phyloP scores from a whole-genome alignment of 768 basidiomycete genomes.

The Megacollybia marginata region DNA sequence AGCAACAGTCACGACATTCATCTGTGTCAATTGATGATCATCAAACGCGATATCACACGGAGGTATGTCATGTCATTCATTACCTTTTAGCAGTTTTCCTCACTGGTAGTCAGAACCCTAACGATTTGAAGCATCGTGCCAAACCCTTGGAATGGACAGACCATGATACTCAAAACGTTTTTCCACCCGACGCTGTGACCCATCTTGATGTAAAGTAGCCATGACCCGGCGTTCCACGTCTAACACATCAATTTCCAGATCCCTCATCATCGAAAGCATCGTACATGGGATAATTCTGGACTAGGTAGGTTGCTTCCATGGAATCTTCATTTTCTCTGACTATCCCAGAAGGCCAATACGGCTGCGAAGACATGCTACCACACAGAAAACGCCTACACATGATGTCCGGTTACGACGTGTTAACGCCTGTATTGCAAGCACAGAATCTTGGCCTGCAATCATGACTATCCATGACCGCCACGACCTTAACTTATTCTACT shows the following conservation, averaged over 20 bases:
- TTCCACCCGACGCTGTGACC: constrained; percentile 28
- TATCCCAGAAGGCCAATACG: constrained; percentile 31
- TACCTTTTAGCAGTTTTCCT: not conserved
- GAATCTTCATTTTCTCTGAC: not conserved
- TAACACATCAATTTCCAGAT: constrained; percentile 10
- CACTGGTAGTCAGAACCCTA: constrained; percentile 18
- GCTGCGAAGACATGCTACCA: constrained; percentile 29
- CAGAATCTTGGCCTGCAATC: constrained; percentile 36
- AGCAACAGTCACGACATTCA: constrained; percentile 43
- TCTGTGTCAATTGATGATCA: constrained; percentile 44
- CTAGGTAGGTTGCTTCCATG: not conserved
- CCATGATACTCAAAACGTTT: constrained; percentile 34
- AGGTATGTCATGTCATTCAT: constrained; percentile 21
- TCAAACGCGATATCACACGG: constrained; percentile 37
- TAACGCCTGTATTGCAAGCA: constrained; percentile 48
- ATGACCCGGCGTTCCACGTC: no score
- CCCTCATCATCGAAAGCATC: constrained; percentile 48
- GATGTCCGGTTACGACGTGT: constrained; percentile 50
- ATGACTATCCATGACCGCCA: not conserved
- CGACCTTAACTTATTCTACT: no score
- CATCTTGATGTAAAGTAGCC: constrained; percentile 36
- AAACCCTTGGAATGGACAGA: constrained; percentile 42
- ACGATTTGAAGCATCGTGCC: constrained; percentile 34
- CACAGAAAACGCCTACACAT: constrained; percentile 63
- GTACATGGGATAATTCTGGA: constrained; percentile 53